Conservation (phyloP, 169 alveolate species). For the Toxoplasma gondii region DNA sequence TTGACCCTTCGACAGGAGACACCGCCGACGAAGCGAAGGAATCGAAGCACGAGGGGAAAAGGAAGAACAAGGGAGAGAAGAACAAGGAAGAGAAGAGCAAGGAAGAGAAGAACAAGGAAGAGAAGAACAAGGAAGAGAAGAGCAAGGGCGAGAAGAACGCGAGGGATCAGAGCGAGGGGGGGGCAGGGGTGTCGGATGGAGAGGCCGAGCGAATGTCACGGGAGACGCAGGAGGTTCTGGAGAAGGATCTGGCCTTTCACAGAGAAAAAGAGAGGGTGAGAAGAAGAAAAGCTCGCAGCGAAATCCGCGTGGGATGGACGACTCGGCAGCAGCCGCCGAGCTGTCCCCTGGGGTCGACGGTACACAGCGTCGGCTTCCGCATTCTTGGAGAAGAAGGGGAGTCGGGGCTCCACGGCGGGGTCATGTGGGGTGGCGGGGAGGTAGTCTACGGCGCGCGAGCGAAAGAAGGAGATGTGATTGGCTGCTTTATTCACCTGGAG, state of each 20-base stretch:
- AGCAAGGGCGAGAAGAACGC: background rate
- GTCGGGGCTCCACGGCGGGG: background rate
- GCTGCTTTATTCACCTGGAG: slow-evolving; percentile 50
- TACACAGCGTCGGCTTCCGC: slow-evolving; percentile 37
- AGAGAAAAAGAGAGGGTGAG: background rate
- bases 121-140: background rate
- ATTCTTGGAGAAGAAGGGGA: background rate
- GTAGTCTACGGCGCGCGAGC: slow-evolving; percentile 40
- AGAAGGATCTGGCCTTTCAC: background rate
- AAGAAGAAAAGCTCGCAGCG: background rate
- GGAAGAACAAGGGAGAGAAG: background rate
- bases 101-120: background rate
- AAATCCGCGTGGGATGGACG: slow-evolving; percentile 65
- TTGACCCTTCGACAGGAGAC: background rate
- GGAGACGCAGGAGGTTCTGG: background rate
- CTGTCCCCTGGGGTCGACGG: slow-evolving; percentile 56
- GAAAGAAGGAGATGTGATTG: slow-evolving; percentile 59
- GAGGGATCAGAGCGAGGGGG: background rate
- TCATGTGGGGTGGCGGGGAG: slow-evolving; percentile 59
- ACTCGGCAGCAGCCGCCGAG: slow-evolving; percentile 60
- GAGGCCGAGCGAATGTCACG: background rate
- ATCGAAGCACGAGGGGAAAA: background rate
- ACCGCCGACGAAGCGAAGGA: background rate
- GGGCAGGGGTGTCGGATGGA: background rate
- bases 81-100: background rate